Evolutionary conservation across 1,284 basidiomycete species (phyloP).

Genomic region (Coriolopsis trogii): DNA sequence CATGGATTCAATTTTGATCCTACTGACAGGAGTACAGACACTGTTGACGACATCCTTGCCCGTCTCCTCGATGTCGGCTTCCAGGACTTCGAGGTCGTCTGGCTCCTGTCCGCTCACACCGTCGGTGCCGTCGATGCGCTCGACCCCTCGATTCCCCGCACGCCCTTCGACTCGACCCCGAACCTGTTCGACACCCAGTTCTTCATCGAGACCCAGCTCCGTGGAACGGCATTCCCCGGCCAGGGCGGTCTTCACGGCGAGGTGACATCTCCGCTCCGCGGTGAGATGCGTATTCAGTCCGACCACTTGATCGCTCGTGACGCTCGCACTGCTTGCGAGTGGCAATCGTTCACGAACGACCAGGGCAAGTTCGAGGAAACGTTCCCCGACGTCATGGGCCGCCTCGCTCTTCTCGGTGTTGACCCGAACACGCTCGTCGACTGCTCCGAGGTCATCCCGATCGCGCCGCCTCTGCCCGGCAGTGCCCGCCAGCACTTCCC

Average conservation of each 20-base stretch:
- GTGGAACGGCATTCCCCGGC: background rate
- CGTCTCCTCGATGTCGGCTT: constrained; percentile 5
- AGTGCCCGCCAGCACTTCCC: constrained; percentile 5
- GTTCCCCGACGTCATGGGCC: background rate
- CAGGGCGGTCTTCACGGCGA: background rate
- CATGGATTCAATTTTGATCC: too few relatives aligned
- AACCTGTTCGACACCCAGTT: constrained; percentile 3
- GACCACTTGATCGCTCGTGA: constrained; percentile 37
- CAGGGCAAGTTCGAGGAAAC: constrained; percentile 1
- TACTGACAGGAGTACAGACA: constrained; percentile 5
- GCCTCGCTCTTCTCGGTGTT: constrained; percentile 1
- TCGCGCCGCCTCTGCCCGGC: constrained; percentile 7
- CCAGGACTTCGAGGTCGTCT: constrained; percentile 7
- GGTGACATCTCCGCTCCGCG: constrained; percentile 1
- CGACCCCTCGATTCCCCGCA: background rate
- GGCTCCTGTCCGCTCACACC: constrained; percentile 5
- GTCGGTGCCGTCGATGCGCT: background rate
- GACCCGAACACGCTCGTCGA: constrained; percentile 3
- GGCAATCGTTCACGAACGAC: constrained; percentile 16
- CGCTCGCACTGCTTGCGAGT: constrained; percentile 24
- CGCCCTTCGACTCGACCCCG: constrained; percentile 6
- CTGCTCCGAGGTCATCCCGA: constrained; percentile 34
- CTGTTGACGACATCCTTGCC: constrained; percentile 21
- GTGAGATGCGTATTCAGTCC: constrained; percentile 26
- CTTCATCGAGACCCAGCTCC: constrained; percentile 4